These are phyloP conservation scores for Meredithiella fracta DNA, from an alignment of 2,329 filamentous ascomycete species.

Conservation along the genomic window DNA sequence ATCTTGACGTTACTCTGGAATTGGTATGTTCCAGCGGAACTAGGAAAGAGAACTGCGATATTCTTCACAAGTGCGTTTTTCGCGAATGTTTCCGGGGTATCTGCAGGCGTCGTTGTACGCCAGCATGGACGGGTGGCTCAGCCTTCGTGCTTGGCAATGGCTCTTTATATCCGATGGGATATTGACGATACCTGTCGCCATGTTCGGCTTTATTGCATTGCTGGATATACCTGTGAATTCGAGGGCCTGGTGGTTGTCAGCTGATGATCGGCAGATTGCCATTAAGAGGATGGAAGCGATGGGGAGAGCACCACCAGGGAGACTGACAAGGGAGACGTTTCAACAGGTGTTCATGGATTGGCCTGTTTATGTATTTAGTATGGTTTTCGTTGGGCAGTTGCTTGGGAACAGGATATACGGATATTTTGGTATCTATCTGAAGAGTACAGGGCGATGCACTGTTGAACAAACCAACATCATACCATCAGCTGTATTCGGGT, in stretches of 20 bases:
- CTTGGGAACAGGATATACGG: slow-evolving; percentile 23
- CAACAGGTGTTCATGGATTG: slow-evolving; percentile 20
- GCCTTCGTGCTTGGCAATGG: slow-evolving; percentile 29
- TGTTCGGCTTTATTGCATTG: slow-evolving; percentile 22
- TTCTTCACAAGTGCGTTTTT: slow-evolving; percentile 25
- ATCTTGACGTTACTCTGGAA: slow-evolving; percentile 26
- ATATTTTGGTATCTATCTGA: slow-evolving; percentile 23
- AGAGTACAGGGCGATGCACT: slow-evolving; percentile 20
- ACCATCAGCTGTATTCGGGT: slow-evolving; percentile 26
- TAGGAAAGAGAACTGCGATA: slow-evolving; percentile 27
- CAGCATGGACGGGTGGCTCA: slow-evolving; percentile 23
- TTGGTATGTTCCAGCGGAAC: slow-evolving; percentile 28
- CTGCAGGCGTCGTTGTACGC: slow-evolving; percentile 27
- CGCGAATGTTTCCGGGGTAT: slow-evolving; percentile 29
- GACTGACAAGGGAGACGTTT: slow-evolving; percentile 19
- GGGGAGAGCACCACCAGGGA: slow-evolving; percentile 20
- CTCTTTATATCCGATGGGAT: slow-evolving; percentile 30
- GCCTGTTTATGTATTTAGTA: slow-evolving; percentile 22
- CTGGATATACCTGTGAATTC: slow-evolving; percentile 21
- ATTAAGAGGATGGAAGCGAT: slow-evolving; percentile 19
- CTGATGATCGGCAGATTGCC: slow-evolving; percentile 19
- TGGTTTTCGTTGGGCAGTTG: slow-evolving; percentile 21
- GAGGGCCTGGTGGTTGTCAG: slow-evolving; percentile 20
- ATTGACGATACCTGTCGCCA: slow-evolving; percentile 21
- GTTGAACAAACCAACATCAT: slow-evolving; percentile 34